Evolutionary conservation across 2,329 filamentous ascomycete species (phyloP), one percentile per base, ranked within the genome.

Genomic region (Leptographium lundbergii): DNA sequence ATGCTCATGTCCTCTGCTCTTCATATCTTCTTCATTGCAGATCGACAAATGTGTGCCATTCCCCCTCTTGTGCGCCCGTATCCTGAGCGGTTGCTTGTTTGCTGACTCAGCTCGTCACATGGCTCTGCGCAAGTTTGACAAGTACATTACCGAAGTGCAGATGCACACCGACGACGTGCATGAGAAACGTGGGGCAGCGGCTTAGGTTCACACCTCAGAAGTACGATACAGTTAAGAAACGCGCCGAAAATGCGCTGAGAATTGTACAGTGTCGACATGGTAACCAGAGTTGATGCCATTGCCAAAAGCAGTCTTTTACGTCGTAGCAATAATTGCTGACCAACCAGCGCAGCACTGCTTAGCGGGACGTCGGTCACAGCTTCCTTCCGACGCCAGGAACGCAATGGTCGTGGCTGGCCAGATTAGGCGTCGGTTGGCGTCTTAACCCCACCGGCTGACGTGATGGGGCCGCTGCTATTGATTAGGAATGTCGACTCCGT

Each of bases 11-110:
- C 39, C 13, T 34, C 10, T 42, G 24, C 22, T 42, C 1, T 4
- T 4, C 25, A 73, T 72, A 68, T 74, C 7, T 74, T 75, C 65
- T 74, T 74, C 59, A n/a, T n/a, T n/a, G n/a, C n/a, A 29, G 27
- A 29, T 29, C 7, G 27, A 29, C 27, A 7, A 29, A 7, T 29
- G 27, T 29, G 27, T 7, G 27, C 27, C 27, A 29, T 3, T 42
- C 11, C n/a, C n/a, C n/a, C n/a, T 17, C 13, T 42, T 27, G 1
- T 17, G 2, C 14, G 6, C 19, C 29, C 17, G 14, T 52, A 10
- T 52, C 25, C 19, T 29, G 22, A 5, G 17, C 36, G 6, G 2
- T 7, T 54, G n/a, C 19, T 54, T 54, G n/a, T 27, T 1, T 55
- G 24, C 52, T 27, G 34, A 29, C 51, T 24, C 24, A 19, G 51